These are phyloP conservation scores for Tricladium varicosporioides DNA, from an alignment of 2,329 filamentous ascomycete genomes.

Conservation along the genomic window DNA sequence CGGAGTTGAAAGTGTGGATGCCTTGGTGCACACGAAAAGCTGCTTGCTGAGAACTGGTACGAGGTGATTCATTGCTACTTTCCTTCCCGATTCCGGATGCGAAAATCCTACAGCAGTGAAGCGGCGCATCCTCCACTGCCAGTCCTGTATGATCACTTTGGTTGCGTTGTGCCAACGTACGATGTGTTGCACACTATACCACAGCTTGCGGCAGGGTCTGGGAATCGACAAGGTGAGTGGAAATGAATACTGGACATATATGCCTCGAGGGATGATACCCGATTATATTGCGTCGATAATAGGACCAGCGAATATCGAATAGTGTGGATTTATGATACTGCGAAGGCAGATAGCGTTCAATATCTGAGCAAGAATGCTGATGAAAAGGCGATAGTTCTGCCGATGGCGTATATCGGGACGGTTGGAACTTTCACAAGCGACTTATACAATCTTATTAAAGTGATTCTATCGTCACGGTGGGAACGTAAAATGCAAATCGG, in stretches of 20 bases:
- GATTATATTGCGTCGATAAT: conserved; percentile 61
- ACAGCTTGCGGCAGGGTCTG: conserved; percentile 41
- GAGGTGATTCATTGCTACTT: conserved; percentile 66
- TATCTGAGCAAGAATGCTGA: conserved; percentile 52
- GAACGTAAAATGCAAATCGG: conserved; percentile 72
- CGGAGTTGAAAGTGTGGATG: too few species aligned
- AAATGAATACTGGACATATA: conserved; percentile 74
- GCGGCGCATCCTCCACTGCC: conserved; percentile 68
- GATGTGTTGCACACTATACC: conserved; percentile 62
- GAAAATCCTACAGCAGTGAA: conserved; percentile 44
- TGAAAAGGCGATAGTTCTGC: conserved; percentile 56
- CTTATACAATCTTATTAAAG: conserved; percentile 61
- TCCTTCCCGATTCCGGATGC: conserved; percentile 50
- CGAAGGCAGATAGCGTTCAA: conserved; percentile 56
- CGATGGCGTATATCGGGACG: conserved; percentile 71
- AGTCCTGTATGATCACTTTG: conserved; percentile 76
- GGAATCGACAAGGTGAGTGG: conserved; percentile 69
- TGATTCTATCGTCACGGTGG: conserved; percentile 66
- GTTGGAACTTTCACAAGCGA: conserved; percentile 63
- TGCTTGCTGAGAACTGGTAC: too few species aligned
- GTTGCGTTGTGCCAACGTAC: conserved; percentile 67
- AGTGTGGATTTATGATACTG: conserved; percentile 66
- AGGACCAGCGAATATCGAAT: conserved; percentile 66
- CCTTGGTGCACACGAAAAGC: too few species aligned
- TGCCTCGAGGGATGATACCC: conserved; percentile 60